Evolutionary conservation across 2,329 filamentous ascomycete genomes (phyloP).

Genomic region (Myriosclerotinia duriaeana): DNA sequence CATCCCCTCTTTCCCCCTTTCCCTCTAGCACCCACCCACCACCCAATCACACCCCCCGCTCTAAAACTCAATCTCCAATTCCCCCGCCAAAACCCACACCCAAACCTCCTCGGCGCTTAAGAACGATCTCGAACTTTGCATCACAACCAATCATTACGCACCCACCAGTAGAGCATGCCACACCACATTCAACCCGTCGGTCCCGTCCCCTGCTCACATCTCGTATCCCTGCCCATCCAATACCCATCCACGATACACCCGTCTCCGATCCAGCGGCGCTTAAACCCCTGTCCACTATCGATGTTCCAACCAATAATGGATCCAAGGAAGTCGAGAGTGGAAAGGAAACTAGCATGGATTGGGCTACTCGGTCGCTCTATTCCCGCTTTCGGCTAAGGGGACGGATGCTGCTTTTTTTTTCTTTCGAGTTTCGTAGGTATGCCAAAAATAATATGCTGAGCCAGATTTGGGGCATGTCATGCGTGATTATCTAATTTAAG

Average conservation of each 20-base stretch:
- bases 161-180: slow-evolving; percentile 8
- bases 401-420: slow-evolving; percentile 4
- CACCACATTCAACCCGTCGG: background rate
- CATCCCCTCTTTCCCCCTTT: background rate
- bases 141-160: background rate
- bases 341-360: background rate
- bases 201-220: background rate
- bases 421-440: background rate
- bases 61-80: slow-evolving; percentile 7
- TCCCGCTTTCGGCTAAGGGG: background rate
- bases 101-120: slow-evolving; percentile 18
- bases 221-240: background rate
- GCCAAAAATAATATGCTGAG: background rate
- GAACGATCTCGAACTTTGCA: background rate
- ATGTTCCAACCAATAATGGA: background rate
- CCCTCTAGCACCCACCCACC: background rate
- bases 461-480: background rate
- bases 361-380: background rate
- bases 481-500: slow-evolving; percentile 21
- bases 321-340: background rate
- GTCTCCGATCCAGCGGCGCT: slow-evolving; percentile 20
- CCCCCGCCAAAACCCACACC: slow-evolving; percentile 9
- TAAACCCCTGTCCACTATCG: slow-evolving; percentile 1
- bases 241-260: background rate
- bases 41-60: background rate